A percentile compares a stretch with the other conserved stretches of the same genome.
Evolutionary conservation across 306 rosid species (phyloP).

Genomic region (Dryas octopetala): DNA sequence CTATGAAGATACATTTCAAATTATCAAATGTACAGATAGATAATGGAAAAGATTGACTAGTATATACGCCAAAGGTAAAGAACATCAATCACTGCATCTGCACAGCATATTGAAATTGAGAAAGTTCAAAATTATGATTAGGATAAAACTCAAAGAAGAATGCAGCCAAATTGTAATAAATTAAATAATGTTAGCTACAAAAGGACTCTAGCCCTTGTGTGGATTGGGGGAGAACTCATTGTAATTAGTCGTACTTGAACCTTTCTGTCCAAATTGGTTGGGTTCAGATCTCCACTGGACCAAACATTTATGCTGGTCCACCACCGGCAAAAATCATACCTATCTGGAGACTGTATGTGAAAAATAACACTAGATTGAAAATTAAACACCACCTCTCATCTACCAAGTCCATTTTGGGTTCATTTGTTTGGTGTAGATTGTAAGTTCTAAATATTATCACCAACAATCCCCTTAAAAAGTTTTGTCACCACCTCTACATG

Average conservation of each 20-base stretch:
- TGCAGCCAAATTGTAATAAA: background rate
- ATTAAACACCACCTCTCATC: background rate
- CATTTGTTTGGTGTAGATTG: background rate
- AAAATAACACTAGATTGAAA: background rate
- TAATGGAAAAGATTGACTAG: background rate
- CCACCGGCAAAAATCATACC: background rate
- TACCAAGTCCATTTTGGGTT: background rate
- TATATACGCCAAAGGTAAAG: background rate
- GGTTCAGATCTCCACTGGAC: background rate
- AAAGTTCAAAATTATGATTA: background rate
- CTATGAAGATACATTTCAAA: background rate
- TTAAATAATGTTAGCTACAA: background rate
- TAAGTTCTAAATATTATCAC: background rate
- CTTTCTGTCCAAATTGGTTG: slow-evolving; percentile 1
- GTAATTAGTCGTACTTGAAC: background rate
- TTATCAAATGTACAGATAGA: background rate
- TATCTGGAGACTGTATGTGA: background rate
- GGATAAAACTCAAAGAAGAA: background rate
- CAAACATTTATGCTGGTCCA: background rate
- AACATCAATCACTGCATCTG: background rate
- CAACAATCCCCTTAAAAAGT: background rate
- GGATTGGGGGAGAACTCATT: background rate
- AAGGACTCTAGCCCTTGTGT: background rate
- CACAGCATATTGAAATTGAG: background rate
- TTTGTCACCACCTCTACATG: background rate